Evolutionary conservation across 352 stramenopile genomes (phyloP), one percentile per base, ranked within the genome.

Genomic region (Poterioochromonas sp.): DNA sequence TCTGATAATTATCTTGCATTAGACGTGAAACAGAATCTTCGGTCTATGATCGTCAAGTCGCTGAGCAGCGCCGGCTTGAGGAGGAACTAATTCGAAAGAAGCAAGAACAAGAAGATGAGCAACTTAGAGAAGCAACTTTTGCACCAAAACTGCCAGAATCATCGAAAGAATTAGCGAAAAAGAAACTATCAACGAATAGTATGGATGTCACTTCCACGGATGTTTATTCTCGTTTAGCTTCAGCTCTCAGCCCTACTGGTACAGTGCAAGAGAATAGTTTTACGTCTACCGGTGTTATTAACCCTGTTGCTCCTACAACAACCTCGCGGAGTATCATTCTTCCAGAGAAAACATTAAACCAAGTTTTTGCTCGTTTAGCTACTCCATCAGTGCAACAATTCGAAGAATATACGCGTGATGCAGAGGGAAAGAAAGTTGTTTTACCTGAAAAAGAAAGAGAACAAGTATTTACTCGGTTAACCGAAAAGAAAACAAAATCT

Each of bases 291-390:
- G 47, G 47, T 58, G 47, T 58, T 58, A 58, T 58, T 58, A 58
- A 58, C 47, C 47, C 58, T 68, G 58, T 68, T 68, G 58, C 58
- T 37, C 29, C 12, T 68, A 37, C 58, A 68, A 68, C 58, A 68
- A 68, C 34, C 58, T 37, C 58, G 12, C 12, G 58, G 12, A 35
- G 58, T 35, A 68, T 35, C 58, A 68, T 68, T 35, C 58, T 68
- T 12, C 29, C 58, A 37, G 58, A 68, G 58, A 68, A 68, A 68
- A 35, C 12, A 35, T 35, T 68, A 37, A 35, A 68, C 58, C 12
- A 68, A 35, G 58, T 68, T 35, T 68, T 68, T 68, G 58, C 12
- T 68, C 58, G 58, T 68, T 68, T 68, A 35, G 58, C 58, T 68
- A 68, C 58, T 68, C 58, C 58, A 12, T 58, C 47, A 58, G 47